Evolutionary conservation across 2,329 filamentous ascomycete genomes (phyloP).

Genomic region (Thelonectria rubi): DNA sequence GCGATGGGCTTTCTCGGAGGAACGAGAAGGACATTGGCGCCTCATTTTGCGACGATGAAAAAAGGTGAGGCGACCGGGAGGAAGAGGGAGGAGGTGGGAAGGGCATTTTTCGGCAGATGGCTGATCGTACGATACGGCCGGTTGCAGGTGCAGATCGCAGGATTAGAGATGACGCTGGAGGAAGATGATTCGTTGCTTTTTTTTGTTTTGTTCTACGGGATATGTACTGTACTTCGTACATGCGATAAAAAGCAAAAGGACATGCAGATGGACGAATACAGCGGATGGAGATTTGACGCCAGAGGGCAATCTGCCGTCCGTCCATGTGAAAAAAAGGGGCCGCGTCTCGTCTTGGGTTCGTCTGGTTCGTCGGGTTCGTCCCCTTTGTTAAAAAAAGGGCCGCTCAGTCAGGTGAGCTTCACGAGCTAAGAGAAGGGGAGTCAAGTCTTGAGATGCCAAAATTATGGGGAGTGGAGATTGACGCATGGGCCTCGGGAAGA

Average conservation of each 20-base stretch:
- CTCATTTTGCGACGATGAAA: constrained; percentile 29
- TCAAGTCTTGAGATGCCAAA: background rate
- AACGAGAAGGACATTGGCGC: background rate
- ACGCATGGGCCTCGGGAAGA: constrained; percentile 1
- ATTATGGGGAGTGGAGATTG: constrained; percentile 28
- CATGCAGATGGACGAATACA: background rate
- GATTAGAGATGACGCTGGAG: constrained; percentile 12
- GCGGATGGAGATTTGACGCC: too few species aligned
- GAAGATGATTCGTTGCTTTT: constrained; percentile 17
- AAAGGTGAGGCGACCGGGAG: constrained; percentile 17
- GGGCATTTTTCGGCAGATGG: constrained; percentile 21
- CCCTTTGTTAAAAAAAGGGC: background rate
- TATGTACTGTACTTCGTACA: too few species aligned
- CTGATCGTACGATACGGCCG: constrained; percentile 33
- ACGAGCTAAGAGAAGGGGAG: constrained; percentile 1
- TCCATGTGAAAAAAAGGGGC: too few species aligned
- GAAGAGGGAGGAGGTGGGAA: constrained; percentile 16
- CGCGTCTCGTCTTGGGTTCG: too few species aligned
- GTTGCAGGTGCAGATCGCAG: constrained; percentile 33
- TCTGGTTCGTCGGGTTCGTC: too few species aligned
- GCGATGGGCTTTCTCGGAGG: constrained; percentile 18
- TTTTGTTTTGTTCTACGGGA: too few species aligned
- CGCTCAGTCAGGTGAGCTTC: constrained; percentile 1
- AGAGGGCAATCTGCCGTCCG: too few species aligned
- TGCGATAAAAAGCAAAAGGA: background rate